phyloP scores from a whole-genome alignment of 2,329 filamentous ascomycete genomes.

The Elsinoe batatas region DNA sequence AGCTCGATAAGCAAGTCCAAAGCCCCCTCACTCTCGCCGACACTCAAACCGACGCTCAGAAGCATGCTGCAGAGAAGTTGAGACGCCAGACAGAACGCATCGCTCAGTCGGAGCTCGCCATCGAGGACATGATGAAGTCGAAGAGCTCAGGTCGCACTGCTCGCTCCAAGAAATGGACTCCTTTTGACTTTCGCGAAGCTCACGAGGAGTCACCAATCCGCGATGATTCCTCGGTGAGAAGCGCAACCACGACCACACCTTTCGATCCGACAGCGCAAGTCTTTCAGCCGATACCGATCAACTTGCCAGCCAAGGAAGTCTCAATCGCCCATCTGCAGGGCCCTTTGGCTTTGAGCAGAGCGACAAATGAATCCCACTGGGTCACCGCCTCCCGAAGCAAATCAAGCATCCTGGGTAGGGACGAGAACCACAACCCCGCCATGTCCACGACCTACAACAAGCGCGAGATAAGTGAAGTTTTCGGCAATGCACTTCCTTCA shows the following conservation, averaged over 20 bases:
- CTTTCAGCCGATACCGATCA: slow-evolving; percentile 22
- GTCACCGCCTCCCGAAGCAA: slow-evolving; percentile 20
- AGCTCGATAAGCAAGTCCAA: background rate
- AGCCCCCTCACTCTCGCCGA: background rate
- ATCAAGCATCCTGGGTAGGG: slow-evolving; percentile 19
- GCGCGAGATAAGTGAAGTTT: slow-evolving; percentile 29
- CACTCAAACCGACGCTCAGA: background rate
- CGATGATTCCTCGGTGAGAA: slow-evolving; percentile 7
- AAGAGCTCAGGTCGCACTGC: slow-evolving; percentile 4
- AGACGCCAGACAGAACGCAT: slow-evolving; percentile 7
- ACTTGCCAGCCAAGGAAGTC: slow-evolving; percentile 16
- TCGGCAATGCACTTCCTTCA: slow-evolving; percentile 34
- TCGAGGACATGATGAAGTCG: slow-evolving; percentile 2
- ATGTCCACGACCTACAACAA: slow-evolving; percentile 24
- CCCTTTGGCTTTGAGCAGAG: background rate
- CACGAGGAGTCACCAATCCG: slow-evolving; percentile 16
- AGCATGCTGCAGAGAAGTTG: slow-evolving; percentile 6
- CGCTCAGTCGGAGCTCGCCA: background rate
- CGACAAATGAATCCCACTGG: slow-evolving; percentile 23
- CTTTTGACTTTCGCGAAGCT: slow-evolving; percentile 20
- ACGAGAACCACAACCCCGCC: slow-evolving; percentile 22
- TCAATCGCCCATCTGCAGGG: slow-evolving; percentile 13
- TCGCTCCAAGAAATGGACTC: slow-evolving; percentile 19
- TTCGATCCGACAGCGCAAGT: slow-evolving; percentile 25
- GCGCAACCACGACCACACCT: slow-evolving; percentile 3